These are phyloP conservation scores for Pyrus bretschneideri DNA, from an alignment of 306 rosid species.

Conservation along the genomic window DNA sequence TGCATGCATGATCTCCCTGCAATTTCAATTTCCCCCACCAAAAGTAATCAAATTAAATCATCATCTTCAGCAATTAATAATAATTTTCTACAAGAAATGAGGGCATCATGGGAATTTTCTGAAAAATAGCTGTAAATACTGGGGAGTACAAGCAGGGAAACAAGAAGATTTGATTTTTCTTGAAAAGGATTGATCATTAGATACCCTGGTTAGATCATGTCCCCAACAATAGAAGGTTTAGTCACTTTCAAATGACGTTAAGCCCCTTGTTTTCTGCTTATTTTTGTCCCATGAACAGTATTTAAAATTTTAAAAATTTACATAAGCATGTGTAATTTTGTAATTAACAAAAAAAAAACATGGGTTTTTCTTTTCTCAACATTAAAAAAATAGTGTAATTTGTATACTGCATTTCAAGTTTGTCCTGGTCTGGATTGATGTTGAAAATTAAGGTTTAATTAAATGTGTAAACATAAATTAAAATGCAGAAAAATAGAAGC, in stretches of 20 bases:
- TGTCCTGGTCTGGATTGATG: not conserved
- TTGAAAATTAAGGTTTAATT: not conserved
- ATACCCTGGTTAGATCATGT: slow-evolving; percentile 39
- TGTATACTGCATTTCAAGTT: not conserved
- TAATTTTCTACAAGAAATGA: not conserved
- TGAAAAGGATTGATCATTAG: slow-evolving; percentile 20
- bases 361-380: not conserved
- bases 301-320: not conserved
- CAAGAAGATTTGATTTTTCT: not conserved
- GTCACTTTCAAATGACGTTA: slow-evolving; percentile 43
- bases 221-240: slow-evolving; percentile 16
- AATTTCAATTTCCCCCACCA: not conserved
- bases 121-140: not conserved
- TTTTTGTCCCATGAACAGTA: not conserved
- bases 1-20: slow-evolving; percentile 98
- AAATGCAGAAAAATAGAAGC: not conserved
- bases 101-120: slow-evolving; percentile 16
- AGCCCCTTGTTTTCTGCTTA: slow-evolving; percentile 13
- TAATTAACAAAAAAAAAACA: slow-evolving; percentile 22
- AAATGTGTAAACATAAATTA: not conserved
- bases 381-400: not conserved
- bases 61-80: not conserved
- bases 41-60: not conserved
- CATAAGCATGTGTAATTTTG: slow-evolving; percentile 2
- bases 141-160: not conserved